Conservation (phyloP, 805 yeast species). For the Kazachstania kunashirensis region DNA sequence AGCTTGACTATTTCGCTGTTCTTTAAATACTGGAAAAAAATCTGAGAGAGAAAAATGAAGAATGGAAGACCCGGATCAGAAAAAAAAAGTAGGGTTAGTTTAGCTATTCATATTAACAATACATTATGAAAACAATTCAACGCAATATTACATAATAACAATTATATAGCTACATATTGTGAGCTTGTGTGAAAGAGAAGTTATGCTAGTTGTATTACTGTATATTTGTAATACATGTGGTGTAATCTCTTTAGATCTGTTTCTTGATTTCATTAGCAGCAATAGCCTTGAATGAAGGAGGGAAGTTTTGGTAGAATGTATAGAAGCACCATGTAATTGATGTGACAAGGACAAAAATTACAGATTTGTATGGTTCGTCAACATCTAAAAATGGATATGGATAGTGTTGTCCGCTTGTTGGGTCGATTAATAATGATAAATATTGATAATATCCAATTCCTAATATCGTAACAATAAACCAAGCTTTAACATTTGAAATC, state of each 20-base stretch:
- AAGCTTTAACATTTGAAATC: slow-evolving; percentile 31
- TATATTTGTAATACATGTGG: too few species aligned
- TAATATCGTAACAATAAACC: slow-evolving; percentile 31
- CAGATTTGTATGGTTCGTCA: slow-evolving; percentile 33
- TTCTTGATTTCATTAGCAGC: background rate
- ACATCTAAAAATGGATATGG: slow-evolving; percentile 66
- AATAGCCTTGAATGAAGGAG: slow-evolving; percentile 10
- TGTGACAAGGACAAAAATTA: slow-evolving; percentile 41
- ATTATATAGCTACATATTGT: too few species aligned
- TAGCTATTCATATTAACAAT: too few species aligned
- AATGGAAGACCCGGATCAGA: too few species aligned
- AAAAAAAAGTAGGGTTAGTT: too few species aligned
- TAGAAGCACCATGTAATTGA: slow-evolving; percentile 30
- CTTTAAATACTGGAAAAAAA: too few species aligned
- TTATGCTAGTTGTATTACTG: too few species aligned
- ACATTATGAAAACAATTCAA: too few species aligned
- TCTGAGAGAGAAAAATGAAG: too few species aligned
- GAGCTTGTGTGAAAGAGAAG: too few species aligned
- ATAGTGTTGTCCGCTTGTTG: slow-evolving; percentile 39
- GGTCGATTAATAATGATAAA: slow-evolving; percentile 39
- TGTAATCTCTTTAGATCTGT: background rate
- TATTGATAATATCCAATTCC: slow-evolving; percentile 45
- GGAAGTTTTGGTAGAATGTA: slow-evolving; percentile 23
- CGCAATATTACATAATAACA: too few species aligned
- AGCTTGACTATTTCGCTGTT: too few species aligned